These are phyloP conservation scores for Teunomyces kruisii DNA, from an alignment of 805 yeast species.

Conservation along the genomic window DNA sequence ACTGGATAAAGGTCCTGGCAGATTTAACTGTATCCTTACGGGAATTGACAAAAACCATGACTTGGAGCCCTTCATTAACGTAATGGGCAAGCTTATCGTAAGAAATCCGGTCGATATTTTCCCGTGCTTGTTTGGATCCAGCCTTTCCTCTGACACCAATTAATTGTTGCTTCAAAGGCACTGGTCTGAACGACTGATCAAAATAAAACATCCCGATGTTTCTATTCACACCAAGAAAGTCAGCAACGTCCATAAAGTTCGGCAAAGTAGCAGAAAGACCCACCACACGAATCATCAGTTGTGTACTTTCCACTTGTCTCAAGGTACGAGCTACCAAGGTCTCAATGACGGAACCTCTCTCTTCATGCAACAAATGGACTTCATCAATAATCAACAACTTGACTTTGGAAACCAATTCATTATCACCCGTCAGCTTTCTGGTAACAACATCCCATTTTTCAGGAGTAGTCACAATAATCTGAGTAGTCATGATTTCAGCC, in stretches of 20 bases:
- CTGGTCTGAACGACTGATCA: slow-evolving; percentile 90
- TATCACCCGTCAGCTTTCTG: slow-evolving; percentile 86
- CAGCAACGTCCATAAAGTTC: slow-evolving; percentile 89
- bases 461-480: slow-evolving; percentile 89
- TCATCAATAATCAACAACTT: slow-evolving; percentile 90
- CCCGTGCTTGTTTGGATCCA: slow-evolving; percentile 69
- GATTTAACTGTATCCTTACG: slow-evolving; percentile 89
- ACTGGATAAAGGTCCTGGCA: slow-evolving; percentile 65
- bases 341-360: slow-evolving; percentile 96
- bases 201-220: slow-evolving; percentile 91
- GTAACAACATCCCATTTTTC: slow-evolving; percentile 99
- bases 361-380: slow-evolving; percentile 95
- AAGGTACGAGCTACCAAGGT: slow-evolving; percentile 92
- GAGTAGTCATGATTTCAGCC: slow-evolving; percentile 77
- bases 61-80: slow-evolving; percentile 73
- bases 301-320: slow-evolving; percentile 92
- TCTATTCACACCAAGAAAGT: slow-evolving; percentile 87
- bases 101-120: slow-evolving; percentile 70
- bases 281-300: slow-evolving; percentile 88
- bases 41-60: slow-evolving; percentile 96
- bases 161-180: slow-evolving; percentile 85
- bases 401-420: slow-evolving; percentile 79
- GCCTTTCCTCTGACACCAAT: slow-evolving; percentile 86
- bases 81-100: slow-evolving; percentile 74
- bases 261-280: slow-evolving; percentile 95